Conservation (phyloP, 2,329 filamentous ascomycete genomes). For the Penicillium sumatraense region DNA sequence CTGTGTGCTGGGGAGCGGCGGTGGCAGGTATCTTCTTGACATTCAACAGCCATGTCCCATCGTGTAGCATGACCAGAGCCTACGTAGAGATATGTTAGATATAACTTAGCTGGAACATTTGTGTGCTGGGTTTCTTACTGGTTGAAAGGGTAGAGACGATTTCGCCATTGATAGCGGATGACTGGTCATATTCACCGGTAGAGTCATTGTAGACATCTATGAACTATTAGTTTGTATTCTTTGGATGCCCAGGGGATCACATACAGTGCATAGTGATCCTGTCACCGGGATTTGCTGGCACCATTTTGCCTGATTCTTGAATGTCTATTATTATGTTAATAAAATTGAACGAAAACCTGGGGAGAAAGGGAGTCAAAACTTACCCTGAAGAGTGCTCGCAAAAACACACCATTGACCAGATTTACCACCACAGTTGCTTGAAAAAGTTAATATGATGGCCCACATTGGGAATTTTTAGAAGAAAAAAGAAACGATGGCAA, state of each 20-base stretch:
- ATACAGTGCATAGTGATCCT: not conserved
- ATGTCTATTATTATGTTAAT: not conserved
- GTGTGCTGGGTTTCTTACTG: not conserved
- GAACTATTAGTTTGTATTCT: not conserved
- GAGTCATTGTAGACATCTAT: not conserved
- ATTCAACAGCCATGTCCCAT: conserved; percentile 2
- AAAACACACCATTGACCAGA: not conserved
- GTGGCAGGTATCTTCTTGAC: not conserved
- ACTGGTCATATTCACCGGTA: conserved; percentile 1
- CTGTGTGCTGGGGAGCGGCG: not conserved
- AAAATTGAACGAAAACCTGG: not conserved
- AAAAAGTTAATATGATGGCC: not conserved
- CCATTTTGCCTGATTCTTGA: not conserved
- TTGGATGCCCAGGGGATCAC: not conserved
- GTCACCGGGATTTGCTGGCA: not conserved
- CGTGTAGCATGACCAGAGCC: not conserved
- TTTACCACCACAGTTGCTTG: not conserved
- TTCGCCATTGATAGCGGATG: not conserved
- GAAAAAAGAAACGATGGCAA: no score
- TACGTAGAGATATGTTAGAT: not conserved
- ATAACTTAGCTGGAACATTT: not conserved
- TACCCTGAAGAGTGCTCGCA: not conserved
- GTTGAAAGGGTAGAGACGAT: conserved; percentile 1
- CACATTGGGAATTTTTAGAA: no score
- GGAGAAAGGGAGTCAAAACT: not conserved